Evolutionary conservation across 169 alveolate genomes (phyloP).

Genomic region (Cardiosporidium cionae): DNA sequence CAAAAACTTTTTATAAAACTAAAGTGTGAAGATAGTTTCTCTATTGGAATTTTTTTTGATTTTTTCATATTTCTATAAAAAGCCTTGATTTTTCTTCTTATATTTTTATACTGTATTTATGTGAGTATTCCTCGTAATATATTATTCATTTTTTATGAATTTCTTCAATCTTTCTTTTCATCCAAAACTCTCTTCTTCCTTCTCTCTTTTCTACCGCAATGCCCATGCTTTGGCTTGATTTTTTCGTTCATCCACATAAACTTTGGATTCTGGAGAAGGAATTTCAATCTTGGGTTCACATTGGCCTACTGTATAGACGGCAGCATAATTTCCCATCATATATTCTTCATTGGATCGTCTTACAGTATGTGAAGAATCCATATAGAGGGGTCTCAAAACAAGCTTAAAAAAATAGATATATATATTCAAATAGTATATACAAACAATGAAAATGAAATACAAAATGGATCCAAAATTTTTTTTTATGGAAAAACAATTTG

Average conservation of each 20-base stretch:
- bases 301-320: slow-evolving; percentile 71
- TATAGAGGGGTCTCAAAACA: slow-evolving; percentile 1
- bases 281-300: slow-evolving; percentile 71
- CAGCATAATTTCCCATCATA: slow-evolving; percentile 32
- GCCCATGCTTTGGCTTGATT: slow-evolving; percentile 61
- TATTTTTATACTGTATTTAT: not conserved
- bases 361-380: slow-evolving; percentile 2
- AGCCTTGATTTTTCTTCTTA: not conserved
- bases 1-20: no score
- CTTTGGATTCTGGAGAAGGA: slow-evolving; percentile 57
- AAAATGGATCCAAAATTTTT: not conserved
- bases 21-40: no score
- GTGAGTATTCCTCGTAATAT: not conserved
- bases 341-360: slow-evolving; percentile 5
- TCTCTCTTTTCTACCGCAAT: no score
- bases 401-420: slow-evolving; percentile 3
- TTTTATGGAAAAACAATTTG: not conserved
- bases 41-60: no score
- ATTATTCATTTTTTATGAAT: no score
- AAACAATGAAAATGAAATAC: not conserved
- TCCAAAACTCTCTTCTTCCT: no score
- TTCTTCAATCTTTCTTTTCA: no score
- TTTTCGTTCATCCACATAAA: slow-evolving; percentile 47
- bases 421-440: slow-evolving; percentile 8
- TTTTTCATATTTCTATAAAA: not conserved